phyloP scores from a whole-genome alignment of 495 filamentous ascomycete genomes.

The Trichoderma orchidacearum region DNA sequence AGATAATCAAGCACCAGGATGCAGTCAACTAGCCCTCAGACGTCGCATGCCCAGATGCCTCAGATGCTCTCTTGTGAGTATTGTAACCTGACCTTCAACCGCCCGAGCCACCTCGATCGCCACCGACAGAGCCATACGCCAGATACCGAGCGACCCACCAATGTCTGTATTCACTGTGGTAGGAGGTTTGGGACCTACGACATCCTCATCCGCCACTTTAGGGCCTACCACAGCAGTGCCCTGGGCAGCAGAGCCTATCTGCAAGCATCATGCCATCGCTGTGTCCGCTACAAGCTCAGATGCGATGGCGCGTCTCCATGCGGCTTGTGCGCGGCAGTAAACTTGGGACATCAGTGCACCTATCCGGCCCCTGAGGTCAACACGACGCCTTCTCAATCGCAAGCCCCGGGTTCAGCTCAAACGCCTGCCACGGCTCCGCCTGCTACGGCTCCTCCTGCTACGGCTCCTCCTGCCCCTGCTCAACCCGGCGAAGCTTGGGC shows the following conservation, averaged over 20 bases:
- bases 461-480: too few species aligned
- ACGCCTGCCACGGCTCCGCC: too few species aligned
- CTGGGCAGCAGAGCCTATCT: not conserved
- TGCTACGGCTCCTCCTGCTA: too few species aligned
- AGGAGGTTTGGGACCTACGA: not conserved
- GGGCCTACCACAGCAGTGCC: not conserved
- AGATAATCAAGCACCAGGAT: too few species aligned
- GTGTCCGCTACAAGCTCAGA: not conserved
- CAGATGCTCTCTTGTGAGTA: too few species aligned
- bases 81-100: too few species aligned
- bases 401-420: too few species aligned
- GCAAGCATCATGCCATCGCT: not conserved
- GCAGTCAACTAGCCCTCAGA: too few species aligned
- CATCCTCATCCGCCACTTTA: not conserved
- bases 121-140: not conserved
- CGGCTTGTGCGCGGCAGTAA: not conserved
- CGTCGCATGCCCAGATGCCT: too few species aligned
- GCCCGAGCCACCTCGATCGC: conserved; percentile 1
- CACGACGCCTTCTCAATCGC: not conserved
- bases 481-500: too few species aligned
- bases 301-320: not conserved
- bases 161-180: not conserved
- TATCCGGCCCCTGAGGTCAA: not conserved
- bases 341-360: not conserved
- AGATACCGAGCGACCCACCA: not conserved